phyloP scores from a whole-genome alignment of 768 basidiomycete genomes.

The Lanmaoa rubissima region DNA sequence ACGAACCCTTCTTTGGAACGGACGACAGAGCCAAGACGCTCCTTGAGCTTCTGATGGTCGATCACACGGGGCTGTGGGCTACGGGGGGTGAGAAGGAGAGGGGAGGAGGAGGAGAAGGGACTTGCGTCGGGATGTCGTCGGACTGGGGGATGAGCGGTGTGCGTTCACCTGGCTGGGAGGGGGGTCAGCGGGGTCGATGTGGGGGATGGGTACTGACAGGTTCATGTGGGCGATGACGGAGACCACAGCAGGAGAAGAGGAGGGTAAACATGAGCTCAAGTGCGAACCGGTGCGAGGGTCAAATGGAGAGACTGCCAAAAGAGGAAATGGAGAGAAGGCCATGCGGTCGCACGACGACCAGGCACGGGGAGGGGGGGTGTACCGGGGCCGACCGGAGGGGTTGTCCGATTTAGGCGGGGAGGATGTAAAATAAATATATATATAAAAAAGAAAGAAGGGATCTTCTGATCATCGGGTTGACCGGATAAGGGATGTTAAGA shows the following conservation, averaged over 20 bases:
- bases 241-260: constrained; percentile 29
- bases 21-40: constrained; percentile 53
- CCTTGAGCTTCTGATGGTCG: constrained; percentile 51
- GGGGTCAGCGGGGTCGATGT: neutral
- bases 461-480: constrained; percentile 34
- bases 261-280: constrained; percentile 26
- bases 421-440: constrained; percentile 6
- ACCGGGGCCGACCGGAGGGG: constrained; percentile 20
- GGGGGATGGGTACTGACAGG: constrained; percentile 10
- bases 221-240: constrained; percentile 20
- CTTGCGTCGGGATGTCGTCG: constrained; percentile 27
- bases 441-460: constrained; percentile 8
- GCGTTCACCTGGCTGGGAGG: constrained; percentile 19
- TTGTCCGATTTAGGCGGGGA: constrained; percentile 30
- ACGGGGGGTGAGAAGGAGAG: neutral
- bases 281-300: neutral
- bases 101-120: neutral
- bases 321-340: neutral
- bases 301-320: constrained; percentile 3
- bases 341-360: constrained; percentile 25
- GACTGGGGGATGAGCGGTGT: constrained; percentile 30
- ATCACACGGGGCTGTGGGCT: constrained; percentile 35
- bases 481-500: constrained; percentile 27
- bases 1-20: constrained; percentile 60
- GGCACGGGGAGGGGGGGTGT: constrained; percentile 28